Evolutionary conservation across 768 basidiomycete species (phyloP), one percentile per base, ranked within the genome.

Genomic region (Mrakia hoshinonis): DNA sequence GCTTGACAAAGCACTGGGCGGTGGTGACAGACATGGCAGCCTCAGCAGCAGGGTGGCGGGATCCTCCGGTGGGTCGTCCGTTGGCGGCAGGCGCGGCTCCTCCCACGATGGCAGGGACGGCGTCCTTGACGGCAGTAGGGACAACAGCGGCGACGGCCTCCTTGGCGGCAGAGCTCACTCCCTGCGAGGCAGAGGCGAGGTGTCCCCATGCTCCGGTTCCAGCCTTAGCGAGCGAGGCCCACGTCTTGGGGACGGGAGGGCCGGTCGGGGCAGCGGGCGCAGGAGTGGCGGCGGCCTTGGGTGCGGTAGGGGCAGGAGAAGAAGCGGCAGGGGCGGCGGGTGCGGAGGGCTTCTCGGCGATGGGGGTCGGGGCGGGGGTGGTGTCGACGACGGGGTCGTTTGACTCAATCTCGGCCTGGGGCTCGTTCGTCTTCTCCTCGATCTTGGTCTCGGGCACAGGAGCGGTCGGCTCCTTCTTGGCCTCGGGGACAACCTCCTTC

Each of bases 1-100:
- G 77, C 80, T 96, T 97, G 83, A 97, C 88, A 81, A 97, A 99
- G 80, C 91, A 92, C 72, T 89, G 87, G 1, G 90, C 79, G 13
- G 86, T 90, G 29, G 84, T 83, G 67, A 93, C 82, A 73, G 80
- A 83, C 67, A 84, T 80, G 18, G 89, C 89, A 69, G 88, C 87
- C 52, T 83, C 77, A 68, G 82, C 73, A 67, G 61, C 61, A 7
- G 75, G 69, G 69, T 73, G 79, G 18, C 6, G 36, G 3, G 61
- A 51, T 26, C 51, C 43, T 58, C 63, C 69, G 18, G 49, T 22
- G 11, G 58, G 31, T 61, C 63, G 82, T 74, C 74, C 77, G 81
- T 80, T 49, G 67, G 65, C 61, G 47, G 73, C n/a, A n/a, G n/a
- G n/a, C n/a, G n/a, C 18, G 47, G 61, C 67, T 22, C 54, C 38